Evolutionary conservation across 2,329 filamentous ascomycete species (phyloP), one percentile per base, ranked within the genome.

Genomic region (Diplodia corticola): DNA sequence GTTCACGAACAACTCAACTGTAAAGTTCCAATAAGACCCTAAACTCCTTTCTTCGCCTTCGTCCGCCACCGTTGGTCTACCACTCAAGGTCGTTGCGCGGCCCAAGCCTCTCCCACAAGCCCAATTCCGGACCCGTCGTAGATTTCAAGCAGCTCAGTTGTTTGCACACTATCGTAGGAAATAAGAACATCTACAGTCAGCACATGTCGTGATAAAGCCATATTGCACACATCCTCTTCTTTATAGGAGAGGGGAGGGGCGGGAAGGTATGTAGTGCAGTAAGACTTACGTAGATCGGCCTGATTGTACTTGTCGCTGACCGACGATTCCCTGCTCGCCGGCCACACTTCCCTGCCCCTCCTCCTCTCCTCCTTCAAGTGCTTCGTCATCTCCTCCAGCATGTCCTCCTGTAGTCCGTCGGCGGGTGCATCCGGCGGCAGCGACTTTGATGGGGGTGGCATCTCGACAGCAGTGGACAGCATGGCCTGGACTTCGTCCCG

Each of bases 321-420:
- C n/a, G 63, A 63, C 9, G 67, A 59, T 17, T 69, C 66, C 28
- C 63, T 68, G 26, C 55, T 67, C 12, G 70, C 71, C 1, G 73
- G 74, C 53, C 71, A 71, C 13, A 75, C 71, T 59, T 74, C 68
- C 20, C 57, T 57, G 1, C 73, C 72, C 17, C 59, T 65, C 46
- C 68, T 65, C 40, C 71, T 69, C 64, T 75, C 74, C 17, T 68
- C 68, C 50, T 67, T 71, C 13, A 72, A 59, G 66, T 76, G 74
- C 2, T 68, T 68, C 50, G 70, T 71, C 61, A 76, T 37, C 4
- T 69, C n/a, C 5, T 65, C 59, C 24, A 72, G 55, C 4, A 71
- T 66, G 17, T 20, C 67, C 17, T 35, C 60, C 53, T 69, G 68
- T 26, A 67, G 68, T 33, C 30, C 50, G 15, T 2, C 5, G 30